These are phyloP conservation scores for Fusarium udum DNA, from an alignment of 2,329 filamentous ascomycete genomes.

Conservation along the genomic window DNA sequence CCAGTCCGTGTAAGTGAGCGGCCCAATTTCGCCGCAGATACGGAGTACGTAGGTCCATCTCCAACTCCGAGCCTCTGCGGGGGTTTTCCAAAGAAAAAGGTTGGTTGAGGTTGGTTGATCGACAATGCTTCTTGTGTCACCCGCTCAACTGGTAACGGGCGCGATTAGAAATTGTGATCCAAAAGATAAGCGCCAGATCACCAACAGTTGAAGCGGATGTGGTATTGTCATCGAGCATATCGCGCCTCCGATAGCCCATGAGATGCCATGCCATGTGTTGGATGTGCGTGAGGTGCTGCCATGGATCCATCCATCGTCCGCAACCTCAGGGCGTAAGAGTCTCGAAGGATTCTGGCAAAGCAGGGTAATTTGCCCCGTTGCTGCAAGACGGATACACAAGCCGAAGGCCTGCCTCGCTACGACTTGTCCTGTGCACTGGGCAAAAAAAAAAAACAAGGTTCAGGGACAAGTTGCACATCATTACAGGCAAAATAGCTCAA, in stretches of 20 bases:
- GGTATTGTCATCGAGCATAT: constrained; percentile 19
- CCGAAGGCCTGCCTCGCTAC: constrained; percentile 18
- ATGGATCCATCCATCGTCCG: neutral
- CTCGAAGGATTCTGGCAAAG: constrained; percentile 24
- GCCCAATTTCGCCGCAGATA: neutral
- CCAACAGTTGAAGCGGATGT: neutral
- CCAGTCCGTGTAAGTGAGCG: constrained; percentile 10
- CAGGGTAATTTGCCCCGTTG: constrained; percentile 32
- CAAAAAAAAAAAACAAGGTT: constrained; percentile 10
- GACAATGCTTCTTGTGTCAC: constrained; percentile 15
- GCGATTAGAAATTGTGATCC: constrained; percentile 3
- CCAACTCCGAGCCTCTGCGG: neutral
- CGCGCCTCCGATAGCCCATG: neutral
- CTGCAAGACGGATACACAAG: constrained; percentile 19
- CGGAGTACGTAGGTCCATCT: neutral
- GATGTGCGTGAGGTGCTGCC: neutral
- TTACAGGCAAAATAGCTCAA: constrained; percentile 22
- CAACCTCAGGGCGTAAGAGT: constrained; percentile 19
- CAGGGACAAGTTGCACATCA: constrained; percentile 10
- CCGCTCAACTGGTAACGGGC: constrained; percentile 2
- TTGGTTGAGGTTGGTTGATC: constrained; percentile 2
- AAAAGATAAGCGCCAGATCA: constrained; percentile 14
- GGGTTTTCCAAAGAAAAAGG: neutral
- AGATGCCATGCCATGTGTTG: neutral
- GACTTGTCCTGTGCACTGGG: constrained; percentile 4